These are phyloP conservation scores for cucumber (Cucumis sativus) DNA, from an alignment of 306 rosid species.

Conservation along the genomic window Cucumber_9930_V3 NC_026657.2:36700001-36700500, in stretches of 20 bases:
- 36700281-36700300: neutral
- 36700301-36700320: neutral
- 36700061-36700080: neutral
- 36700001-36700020: conserved; percentile 28
- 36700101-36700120: conserved; percentile 24
- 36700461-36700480: too few relatives aligned
- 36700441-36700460: too few relatives aligned
- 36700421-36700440: too few relatives aligned
- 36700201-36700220: neutral
- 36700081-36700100: neutral
- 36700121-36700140: conserved; percentile 59
- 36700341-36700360: too few relatives aligned
- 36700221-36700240: neutral
- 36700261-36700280: neutral
- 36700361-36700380: too few relatives aligned
- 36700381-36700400: too few relatives aligned
- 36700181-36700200: neutral
- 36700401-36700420: too few relatives aligned
- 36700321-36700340: too few relatives aligned
- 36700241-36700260: neutral
- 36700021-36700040: conserved; percentile 20
- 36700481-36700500: too few relatives aligned
- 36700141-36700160: neutral
- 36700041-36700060: conserved; percentile 29
- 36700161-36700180: neutral